phyloP scores from a whole-genome alignment of 371 early-diverging fungal genomes.

The Actinomucor elegans region DNA sequence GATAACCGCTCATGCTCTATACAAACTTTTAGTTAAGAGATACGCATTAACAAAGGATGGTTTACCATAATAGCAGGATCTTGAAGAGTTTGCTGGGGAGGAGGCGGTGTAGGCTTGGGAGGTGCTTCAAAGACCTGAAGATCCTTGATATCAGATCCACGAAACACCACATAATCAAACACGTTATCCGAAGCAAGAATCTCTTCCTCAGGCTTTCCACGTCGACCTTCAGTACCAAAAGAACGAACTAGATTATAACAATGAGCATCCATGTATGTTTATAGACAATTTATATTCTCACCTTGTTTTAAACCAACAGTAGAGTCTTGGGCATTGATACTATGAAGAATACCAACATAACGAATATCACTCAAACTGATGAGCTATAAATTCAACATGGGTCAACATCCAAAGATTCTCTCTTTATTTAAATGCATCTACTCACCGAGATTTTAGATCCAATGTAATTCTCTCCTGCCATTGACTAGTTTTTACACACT shows the following conservation, averaged over 20 bases:
- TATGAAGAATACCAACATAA: conserved; percentile 88
- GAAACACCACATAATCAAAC: conserved; percentile 90
- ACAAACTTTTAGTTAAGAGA: not conserved
- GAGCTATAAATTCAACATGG: conserved; percentile 38
- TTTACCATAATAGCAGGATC: conserved; percentile 90
- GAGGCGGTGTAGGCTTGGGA: conserved; percentile 50
- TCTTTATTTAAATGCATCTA: not conserved
- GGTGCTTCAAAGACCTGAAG: conserved; percentile 84
- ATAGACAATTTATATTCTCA: conserved; percentile 30
- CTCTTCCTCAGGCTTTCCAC: conserved; percentile 78
- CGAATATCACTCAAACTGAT: conserved; percentile 91
- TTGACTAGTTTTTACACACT: too few species aligned
- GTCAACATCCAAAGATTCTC: not conserved
- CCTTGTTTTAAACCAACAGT: conserved; percentile 91
- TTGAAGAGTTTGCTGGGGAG: conserved; percentile 67
- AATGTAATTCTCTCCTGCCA: conserved; percentile 69
- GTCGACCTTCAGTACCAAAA: conserved; percentile 84
- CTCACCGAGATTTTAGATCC: conserved; percentile 72
- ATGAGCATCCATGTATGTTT: too few species aligned
- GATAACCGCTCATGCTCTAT: conserved; percentile 38
- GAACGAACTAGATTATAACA: conserved; percentile 82
- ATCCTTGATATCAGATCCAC: conserved; percentile 92
- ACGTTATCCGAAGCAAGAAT: conserved; percentile 81
- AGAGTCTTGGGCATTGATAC: conserved; percentile 85
- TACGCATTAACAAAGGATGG: not conserved